Conservation (phyloP, 2,329 filamentous ascomycete genomes). For the Corynespora cassiicola region DNA sequence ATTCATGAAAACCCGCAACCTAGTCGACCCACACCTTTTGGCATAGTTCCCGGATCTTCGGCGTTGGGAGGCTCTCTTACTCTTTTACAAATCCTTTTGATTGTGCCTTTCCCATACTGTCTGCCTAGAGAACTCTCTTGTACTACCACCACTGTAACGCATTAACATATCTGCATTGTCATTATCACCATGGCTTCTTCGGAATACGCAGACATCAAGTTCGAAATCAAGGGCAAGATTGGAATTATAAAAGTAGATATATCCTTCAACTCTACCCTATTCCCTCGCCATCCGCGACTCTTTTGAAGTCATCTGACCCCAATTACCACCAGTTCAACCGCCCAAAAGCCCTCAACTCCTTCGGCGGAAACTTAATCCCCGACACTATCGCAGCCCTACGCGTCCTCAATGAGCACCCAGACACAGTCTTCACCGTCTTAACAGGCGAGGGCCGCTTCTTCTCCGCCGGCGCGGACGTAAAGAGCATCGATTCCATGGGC, state of each 20-base stretch:
- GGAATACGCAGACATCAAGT: slow-evolving; percentile 51
- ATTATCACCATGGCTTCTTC: slow-evolving; percentile 27
- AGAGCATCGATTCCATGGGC: slow-evolving; percentile 27
- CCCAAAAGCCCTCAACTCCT: slow-evolving; percentile 56
- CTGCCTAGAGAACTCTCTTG: too few relatives aligned
- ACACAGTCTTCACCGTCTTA: slow-evolving; percentile 58
- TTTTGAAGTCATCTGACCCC: neutral
- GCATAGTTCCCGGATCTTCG: too few relatives aligned
- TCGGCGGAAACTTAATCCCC: slow-evolving; percentile 53
- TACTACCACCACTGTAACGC: too few relatives aligned
- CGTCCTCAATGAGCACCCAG: slow-evolving; percentile 54
- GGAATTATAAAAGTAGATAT: slow-evolving; percentile 53
- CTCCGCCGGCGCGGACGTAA: slow-evolving; percentile 57
- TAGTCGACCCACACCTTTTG: neutral
- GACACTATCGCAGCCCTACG: slow-evolving; percentile 53
- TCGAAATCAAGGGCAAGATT: slow-evolving; percentile 52
- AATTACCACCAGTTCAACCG: slow-evolving; percentile 52
- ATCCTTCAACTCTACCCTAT: neutral
- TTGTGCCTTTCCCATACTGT: neutral
- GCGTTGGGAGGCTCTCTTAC: too few relatives aligned
- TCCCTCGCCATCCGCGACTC: neutral
- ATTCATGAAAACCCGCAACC: slow-evolving; percentile 9
- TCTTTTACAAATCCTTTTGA: neutral
- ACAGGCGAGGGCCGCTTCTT: slow-evolving; percentile 60
- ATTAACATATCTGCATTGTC: neutral